These are phyloP conservation scores for Eleusine coracana DNA, from an alignment of 176 grass and related monocot genomes.

Conservation along the genomic window DNA sequence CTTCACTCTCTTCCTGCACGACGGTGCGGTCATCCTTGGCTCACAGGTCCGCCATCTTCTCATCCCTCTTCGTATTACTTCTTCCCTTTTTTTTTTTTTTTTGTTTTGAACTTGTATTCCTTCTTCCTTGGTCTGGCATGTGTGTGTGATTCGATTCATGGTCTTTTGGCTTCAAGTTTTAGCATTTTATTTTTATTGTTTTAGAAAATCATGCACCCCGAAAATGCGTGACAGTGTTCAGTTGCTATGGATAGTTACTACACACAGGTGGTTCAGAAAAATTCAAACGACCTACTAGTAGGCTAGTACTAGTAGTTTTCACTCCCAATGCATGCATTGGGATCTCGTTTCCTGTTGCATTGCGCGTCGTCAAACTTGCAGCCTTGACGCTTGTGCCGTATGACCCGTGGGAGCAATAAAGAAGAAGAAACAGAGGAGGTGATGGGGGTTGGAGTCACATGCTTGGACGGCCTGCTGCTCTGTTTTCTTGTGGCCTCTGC, in stretches of 20 bases:
- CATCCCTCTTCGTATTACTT: neutral
- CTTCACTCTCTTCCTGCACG: conserved; percentile 84
- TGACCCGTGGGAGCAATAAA: neutral
- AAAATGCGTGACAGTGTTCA: neutral
- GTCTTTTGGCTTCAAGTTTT: neutral
- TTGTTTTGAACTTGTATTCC: no score
- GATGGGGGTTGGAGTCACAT: conserved; percentile 51
- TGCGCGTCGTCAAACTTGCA: conserved; percentile 10
- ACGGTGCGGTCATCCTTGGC: conserved; percentile 72
- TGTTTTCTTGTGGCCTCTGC: conserved; percentile 39
- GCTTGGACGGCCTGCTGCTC: conserved; percentile 37
- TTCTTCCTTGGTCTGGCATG: no score
- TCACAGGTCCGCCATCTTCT: conserved; percentile 52
- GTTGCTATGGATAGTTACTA: neutral
- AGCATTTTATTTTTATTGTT: neutral
- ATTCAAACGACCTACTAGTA: no score
- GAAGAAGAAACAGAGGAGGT: neutral
- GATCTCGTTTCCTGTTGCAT: conserved; percentile 3
- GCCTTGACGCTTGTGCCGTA: conserved; percentile 17
- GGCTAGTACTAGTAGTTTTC: neutral
- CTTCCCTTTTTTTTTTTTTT: no score
- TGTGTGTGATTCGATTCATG: neutral
- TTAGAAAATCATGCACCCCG: neutral
- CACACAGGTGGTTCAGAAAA: neutral
- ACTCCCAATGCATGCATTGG: neutral